Evolutionary conservation across 768 basidiomycete genomes (phyloP).

Genomic region (Cystofilobasidium ferigula): DNA sequence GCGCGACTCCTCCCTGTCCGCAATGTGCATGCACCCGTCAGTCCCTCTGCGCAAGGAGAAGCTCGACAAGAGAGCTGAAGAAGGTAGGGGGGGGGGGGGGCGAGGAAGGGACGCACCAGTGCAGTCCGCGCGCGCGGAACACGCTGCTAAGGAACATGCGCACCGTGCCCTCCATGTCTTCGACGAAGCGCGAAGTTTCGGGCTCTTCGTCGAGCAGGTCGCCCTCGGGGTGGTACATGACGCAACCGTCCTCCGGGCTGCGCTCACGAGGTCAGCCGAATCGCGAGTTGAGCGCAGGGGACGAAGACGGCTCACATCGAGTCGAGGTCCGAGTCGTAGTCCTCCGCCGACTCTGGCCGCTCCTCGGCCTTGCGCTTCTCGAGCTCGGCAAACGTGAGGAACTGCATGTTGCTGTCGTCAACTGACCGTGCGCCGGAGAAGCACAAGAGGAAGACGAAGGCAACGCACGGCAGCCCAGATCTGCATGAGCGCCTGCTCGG

Average conservation of each 20-base stretch:
- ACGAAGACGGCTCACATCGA: slow-evolving; percentile 1
- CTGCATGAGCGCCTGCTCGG: neutral
- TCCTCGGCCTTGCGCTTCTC: neutral
- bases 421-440: neutral
- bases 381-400: neutral
- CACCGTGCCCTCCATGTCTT: slow-evolving; percentile 4
- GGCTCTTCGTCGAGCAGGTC: neutral
- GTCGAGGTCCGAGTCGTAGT: slow-evolving; percentile 3
- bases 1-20: slow-evolving; percentile 8
- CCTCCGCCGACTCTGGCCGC: neutral
- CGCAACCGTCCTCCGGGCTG: neutral
- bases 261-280: neutral
- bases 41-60: too few relatives aligned
- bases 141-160: slow-evolving; percentile 11
- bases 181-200: slow-evolving; percentile 10
- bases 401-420: neutral
- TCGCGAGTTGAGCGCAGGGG: neutral
- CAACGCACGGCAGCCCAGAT: neutral
- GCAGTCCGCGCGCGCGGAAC: neutral
- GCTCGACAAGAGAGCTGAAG: neutral
- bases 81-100: too few relatives aligned
- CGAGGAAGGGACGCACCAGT: slow-evolving; percentile 1
- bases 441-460: neutral
- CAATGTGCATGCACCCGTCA: too few relatives aligned
- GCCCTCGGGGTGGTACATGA: slow-evolving; percentile 20